Base-by-base conservation (phyloP, 768 basidiomycete genomes). In the Xerocomellus chrysenteron region DNA sequence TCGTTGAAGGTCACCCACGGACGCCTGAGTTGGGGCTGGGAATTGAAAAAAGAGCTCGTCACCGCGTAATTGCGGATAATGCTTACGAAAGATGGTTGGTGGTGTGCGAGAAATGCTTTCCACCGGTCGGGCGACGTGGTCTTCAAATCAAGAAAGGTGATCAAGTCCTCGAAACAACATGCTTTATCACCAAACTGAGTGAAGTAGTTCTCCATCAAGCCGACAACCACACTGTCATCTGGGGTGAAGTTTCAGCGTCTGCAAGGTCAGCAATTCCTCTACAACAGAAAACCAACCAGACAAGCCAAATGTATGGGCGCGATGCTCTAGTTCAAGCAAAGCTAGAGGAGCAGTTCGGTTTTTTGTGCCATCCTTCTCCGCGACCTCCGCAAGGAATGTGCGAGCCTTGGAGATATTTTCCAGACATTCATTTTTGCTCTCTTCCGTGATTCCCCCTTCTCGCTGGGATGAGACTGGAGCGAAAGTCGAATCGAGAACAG, bases 151-250 rank as follows among this genome's bases (percentile, higher is more conserved):
- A 87, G 70, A 67, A 88, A 93, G 4, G 85, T 83, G 61, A 79
- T 80, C 40, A 96, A 74, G 64, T 97, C 94, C 72, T 95, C 94
- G 55, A 85, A 91, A 69, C 92, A 93, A 70, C 90, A 92, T 6
- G 87, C 77, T 71, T 94, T 96, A 69, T 86, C 84, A 32, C 90
- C 87, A 62, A 93, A 83, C 55, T 75, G 76, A 40, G 81, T 74
- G 65, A 93, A 85, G 70, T 95, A 96, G 47, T 77, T 72, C 64
- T 83, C 76, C 66, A 94, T 73, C 53, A 87, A 74, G 12, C 70
- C 65, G 33, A 80, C 67, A 52, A 86, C 61, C 30, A 73, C 71
- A 13, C 64, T 63, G 30, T 76, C 48, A 62, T 84, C 87, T 89
- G 30, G 36, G n/a, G 42, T 47, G 21, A 21, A 43, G 33, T 47